phyloP scores from a whole-genome alignment of 23 red algal genomes.

The Agarophyton chilense region DNA sequence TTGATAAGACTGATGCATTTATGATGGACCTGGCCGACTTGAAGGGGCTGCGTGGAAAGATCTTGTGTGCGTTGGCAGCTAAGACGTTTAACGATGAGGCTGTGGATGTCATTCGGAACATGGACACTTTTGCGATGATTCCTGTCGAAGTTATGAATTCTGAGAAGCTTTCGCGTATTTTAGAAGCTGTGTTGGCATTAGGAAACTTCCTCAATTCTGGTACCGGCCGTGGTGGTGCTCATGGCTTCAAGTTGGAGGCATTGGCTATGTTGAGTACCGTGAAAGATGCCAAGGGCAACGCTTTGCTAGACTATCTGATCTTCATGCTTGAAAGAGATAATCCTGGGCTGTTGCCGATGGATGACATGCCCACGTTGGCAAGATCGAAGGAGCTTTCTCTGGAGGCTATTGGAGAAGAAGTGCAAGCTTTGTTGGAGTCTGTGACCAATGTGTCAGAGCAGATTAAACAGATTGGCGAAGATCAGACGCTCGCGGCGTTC shows the following conservation, averaged over 20 bases:
- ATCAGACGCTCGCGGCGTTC: conserved; percentile 74
- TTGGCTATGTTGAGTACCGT: conserved; percentile 82
- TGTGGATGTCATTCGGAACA: conserved; percentile 86
- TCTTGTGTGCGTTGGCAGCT: conserved; percentile 81
- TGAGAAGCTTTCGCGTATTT: conserved; percentile 50
- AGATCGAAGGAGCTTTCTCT: conserved; percentile 80
- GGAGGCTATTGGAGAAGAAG: conserved; percentile 87
- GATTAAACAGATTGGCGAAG: conserved; percentile 80
- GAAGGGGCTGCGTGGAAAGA: conserved; percentile 79
- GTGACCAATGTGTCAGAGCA: conserved; percentile 88
- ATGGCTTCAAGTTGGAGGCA: conserved; percentile 94
- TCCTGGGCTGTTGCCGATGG: conserved; percentile 74
- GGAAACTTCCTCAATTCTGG: conserved; percentile 96
- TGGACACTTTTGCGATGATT: conserved; percentile 92
- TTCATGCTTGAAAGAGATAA: conserved; percentile 69
- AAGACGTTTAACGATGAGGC: conserved; percentile 95
- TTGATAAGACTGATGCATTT: conserved; percentile 85
- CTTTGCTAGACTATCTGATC: conserved; percentile 79
- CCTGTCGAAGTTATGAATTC: conserved; percentile 89
- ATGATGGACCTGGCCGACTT: conserved; percentile 94
- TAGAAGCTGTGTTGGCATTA: conserved; percentile 86
- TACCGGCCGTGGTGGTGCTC: conserved; percentile 81
- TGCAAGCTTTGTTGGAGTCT: conserved; percentile 78
- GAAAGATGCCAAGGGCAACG: conserved; percentile 83
- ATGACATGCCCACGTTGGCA: conserved; percentile 83